Base-by-base conservation (phyloP, 345 rosid genomes). In the Eucalyptus victrix region DNA sequence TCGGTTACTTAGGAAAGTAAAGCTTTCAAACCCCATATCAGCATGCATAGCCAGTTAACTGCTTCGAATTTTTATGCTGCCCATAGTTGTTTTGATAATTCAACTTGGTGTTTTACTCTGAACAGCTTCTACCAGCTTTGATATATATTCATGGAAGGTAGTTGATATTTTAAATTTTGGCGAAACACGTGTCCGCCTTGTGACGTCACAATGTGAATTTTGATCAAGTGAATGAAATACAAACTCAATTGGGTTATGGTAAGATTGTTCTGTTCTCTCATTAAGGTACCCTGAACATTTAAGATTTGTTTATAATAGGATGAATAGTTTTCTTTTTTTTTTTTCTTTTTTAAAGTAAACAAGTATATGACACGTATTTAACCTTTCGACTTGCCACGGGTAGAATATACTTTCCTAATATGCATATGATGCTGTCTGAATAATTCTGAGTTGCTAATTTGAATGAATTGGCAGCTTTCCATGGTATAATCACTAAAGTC, bases 401-500 rank as follows among this genome's bases (percentile, higher is more conserved):
- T 2, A 60, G 32, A 26, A 60, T 60, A 28, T 60, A 28, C 67
- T 28, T 60, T 28, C 1, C 67, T 60, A 58, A 28, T 28, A 28
- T 28, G 14, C 16, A 60, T 3, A 28, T 60, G 67, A 60, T 5
- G 17, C n/a, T 28, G 17, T 28, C 67, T 28, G 67, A 60, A 60
- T 60, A 60, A 12, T 60, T 60, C 32, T 60, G 16, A 60, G 67
- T 26, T 60, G 67, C 32, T 60, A 60, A 28, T 28, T 28, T 28
- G 32, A 60, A 60, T 60, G 67, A 60, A 28, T 60, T 28, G 67
- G 32, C 32, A 60, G 67, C 67, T 28, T 60, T 60, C n/a, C 1
- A 6, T 28, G 67, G 67, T 0, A 0, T 12, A 60, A 28, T 11
- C 0, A 60, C 67, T 60, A 12, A 60, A 12, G 67, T 12, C 0